Evolutionary conservation across 192 early-diverging fungal genomes (phyloP), one percentile per base, ranked within the genome.

Genomic region (Rhizophagus prolifer): DNA sequence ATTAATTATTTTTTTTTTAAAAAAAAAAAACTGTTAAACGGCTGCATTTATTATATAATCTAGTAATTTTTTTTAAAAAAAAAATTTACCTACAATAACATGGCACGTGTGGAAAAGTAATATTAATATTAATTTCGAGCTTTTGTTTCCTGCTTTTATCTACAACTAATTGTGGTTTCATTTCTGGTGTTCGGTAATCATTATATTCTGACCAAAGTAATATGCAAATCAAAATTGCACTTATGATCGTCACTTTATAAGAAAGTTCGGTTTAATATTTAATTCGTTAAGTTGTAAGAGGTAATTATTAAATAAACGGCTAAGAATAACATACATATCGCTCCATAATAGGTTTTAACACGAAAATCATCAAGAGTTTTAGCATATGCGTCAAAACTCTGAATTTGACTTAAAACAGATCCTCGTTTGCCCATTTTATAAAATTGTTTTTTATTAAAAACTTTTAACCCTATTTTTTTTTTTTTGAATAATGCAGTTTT

Each of bases 281-380:
- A 3, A 46, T 21, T 50, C 59, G 26, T 6, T 3, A 14, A 46
- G 6, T 8, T 23, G 1, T 34, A 46, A 50, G 7, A 25, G 10
- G 3, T 38, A n/a, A 30, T 25, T 21, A 73, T 54, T 1, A 31
- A 41, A 10, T 38, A 30, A 67, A 97, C 90, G 88, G 75, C 25
- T 58, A 25, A 30, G 41, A 61, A 36, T 70, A 13, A 70, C 63
- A 72, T 60, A 93, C 92, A 89, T 63, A 85, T 71, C 16, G 93
- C 95, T 50, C 95, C 96, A 14, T 91, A 85, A 46, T 86, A 84
- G 10, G 95, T 97, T 79, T 93, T 91, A 23, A 92, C 85, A 64
- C 90, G 87, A 86, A 98, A 97, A 85, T 99, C 95, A 73, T 99
- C 97, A 25, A 97, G 85, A 3, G 96, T 96, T 79, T 99, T 99